A percentile compares a stretch with the other conserved stretches of the same genome.
phyloP scores from a whole-genome alignment of 306 rosid species.

The Quercus suber region DNA sequence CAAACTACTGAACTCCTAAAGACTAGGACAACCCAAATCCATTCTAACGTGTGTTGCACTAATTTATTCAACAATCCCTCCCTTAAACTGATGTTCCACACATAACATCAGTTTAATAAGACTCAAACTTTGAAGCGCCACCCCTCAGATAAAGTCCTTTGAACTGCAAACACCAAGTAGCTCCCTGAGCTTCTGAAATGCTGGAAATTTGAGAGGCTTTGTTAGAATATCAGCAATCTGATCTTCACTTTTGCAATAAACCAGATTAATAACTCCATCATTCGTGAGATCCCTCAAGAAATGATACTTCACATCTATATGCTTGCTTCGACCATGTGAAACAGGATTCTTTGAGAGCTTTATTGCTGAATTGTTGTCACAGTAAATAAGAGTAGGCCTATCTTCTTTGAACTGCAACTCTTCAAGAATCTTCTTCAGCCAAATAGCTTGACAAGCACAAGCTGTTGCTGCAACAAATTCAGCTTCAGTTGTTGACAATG shows the following conservation, averaged over 20 bases:
- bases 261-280: neutral
- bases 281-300: neutral
- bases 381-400: neutral
- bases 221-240: neutral
- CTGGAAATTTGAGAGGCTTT: neutral
- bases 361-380: neutral
- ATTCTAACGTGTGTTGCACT: too few relatives aligned
- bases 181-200: neutral
- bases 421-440: constrained; percentile 1
- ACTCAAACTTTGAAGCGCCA: neutral
- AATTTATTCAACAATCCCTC: neutral
- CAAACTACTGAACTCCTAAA: too few relatives aligned
- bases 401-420: neutral
- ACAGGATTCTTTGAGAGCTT: too few relatives aligned
- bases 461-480: too few relatives aligned
- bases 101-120: constrained; percentile 1
- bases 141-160: neutral
- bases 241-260: too few relatives aligned
- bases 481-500: too few relatives aligned
- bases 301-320: constrained; percentile 8
- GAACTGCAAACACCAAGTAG: neutral
- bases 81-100: constrained; percentile 4
- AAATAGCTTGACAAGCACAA: neutral
- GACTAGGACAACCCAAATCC: too few relatives aligned
- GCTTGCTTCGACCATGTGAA: neutral